Evolutionary conservation across 2,329 filamentous ascomycete genomes (phyloP), one percentile per base, ranked within the genome.

Genomic region (Colletotrichum ledebouriae): DNA sequence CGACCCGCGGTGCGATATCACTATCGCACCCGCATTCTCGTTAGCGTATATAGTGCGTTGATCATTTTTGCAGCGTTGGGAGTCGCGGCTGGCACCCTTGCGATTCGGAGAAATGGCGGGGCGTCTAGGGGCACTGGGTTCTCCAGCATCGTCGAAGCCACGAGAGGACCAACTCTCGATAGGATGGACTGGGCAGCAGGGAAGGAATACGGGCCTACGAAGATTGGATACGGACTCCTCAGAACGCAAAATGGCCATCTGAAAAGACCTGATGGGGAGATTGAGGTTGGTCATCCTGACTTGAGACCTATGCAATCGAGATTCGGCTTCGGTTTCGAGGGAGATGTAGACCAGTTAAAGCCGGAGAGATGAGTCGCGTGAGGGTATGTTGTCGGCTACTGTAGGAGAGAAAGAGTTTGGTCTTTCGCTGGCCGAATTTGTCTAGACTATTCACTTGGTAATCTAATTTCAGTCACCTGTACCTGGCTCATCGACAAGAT

Each of bases 91-190:
- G 78, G 78, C 20, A 73, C 73, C 0, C 22, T 74, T 46, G 74
- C 77, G 11, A 71, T 80, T 12, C 60, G 74, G 1, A 71, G 72
- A 41, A 76, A 77, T 55, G 78, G 78, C 10, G 62, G 62, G 4
- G 71, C 76, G 4, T 72, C 76, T 3, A 74, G 75, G 17, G 75
- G 76, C 55, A 79, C 75, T 13, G 73, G 74, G 2, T 80, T 80
- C 70, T 78, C 76, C 7, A 78, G 75, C 70, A 79, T 80, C 41
- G 73, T 79, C 17, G 77, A 76, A 12, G 78, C 78, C 1, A 80
- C 78, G 10, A 73, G 78, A 17, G 78, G 78, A 0, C 73, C 72
- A 5, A 75, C 74, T 6, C 71, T 80, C 12, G 77, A 80, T 55
- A 75, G 72, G 67, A 61, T 79, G 10, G 71, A 72, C 5, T 73